A percentile compares a stretch with the other conserved stretches of the same genome.
Evolutionary conservation across 306 rosid genomes (phyloP).

Genomic region (Corylus avellana): DNA sequence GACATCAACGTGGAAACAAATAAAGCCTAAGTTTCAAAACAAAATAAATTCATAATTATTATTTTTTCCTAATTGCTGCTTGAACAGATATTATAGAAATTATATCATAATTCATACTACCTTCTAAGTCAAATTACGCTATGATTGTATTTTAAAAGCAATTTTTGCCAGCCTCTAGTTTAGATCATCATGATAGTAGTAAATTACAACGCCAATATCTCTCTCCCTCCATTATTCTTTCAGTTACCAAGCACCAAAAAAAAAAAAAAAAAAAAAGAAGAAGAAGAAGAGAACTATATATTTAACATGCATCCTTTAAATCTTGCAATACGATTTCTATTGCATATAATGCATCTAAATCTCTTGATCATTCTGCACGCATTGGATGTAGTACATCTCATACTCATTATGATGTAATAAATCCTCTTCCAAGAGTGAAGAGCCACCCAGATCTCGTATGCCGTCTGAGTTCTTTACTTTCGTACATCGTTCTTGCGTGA

Average conservation of each 20-base stretch:
- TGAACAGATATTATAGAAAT: too few species aligned
- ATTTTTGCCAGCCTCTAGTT: not conserved
- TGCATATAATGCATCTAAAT: not conserved
- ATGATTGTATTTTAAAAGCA: not conserved
- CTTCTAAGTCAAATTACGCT: not conserved
- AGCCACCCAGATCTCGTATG: not conserved
- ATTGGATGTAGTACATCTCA: not conserved
- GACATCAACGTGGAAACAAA: too few species aligned
- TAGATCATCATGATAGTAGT: not conserved
- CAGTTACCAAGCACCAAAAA: not conserved
- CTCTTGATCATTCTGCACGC: not conserved
- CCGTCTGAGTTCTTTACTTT: not conserved
- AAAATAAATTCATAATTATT: too few species aligned
- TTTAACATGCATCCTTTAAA: not conserved
- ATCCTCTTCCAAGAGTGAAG: not conserved
- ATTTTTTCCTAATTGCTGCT: too few species aligned
- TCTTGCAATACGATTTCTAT: not conserved
- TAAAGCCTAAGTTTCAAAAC: too few species aligned
- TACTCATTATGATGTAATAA: too few species aligned
- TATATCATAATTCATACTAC: too few species aligned
- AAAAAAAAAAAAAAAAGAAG: too few species aligned
- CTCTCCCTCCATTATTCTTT: not conserved
- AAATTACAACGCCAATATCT: not conserved
- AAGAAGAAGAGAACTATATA: not conserved
- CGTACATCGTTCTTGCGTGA: not conserved